Percentiles rank a stretch among this genome's conserved stretches.
Evolutionary conservation across 1,284 basidiomycete genomes (phyloP).

Genomic region (Heterobasidion parviporum): DNA sequence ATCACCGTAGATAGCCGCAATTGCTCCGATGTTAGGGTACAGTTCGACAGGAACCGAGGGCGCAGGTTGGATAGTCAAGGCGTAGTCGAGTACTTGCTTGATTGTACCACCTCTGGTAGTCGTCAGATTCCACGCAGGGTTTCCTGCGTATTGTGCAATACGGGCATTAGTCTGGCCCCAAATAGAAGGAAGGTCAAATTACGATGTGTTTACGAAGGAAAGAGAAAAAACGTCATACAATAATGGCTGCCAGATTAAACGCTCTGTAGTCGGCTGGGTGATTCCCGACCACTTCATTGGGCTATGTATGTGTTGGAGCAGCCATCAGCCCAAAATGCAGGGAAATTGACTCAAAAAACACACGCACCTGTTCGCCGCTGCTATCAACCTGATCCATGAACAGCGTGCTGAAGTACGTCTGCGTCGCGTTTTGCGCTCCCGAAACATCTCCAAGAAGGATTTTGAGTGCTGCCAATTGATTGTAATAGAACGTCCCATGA

Average conservation of each 20-base stretch:
- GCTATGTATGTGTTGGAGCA: no score
- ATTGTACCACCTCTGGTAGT: slow-evolving; percentile 37
- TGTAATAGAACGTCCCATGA: slow-evolving; percentile 12
- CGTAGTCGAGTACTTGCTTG: slow-evolving; percentile 37
- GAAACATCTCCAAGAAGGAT: slow-evolving; percentile 25
- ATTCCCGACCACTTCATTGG: background rate
- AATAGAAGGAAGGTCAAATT: background rate
- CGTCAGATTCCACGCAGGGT: slow-evolving; percentile 31
- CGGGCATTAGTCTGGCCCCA: slow-evolving; percentile 28
- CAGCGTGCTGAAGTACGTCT: slow-evolving; percentile 40
- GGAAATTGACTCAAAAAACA: no score
- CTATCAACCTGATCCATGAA: slow-evolving; percentile 9
- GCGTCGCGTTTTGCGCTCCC: slow-evolving; percentile 24
- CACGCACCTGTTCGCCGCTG: background rate
- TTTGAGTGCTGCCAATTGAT: slow-evolving; percentile 30
- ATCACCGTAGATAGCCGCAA: slow-evolving; percentile 30
- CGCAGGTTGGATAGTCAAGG: slow-evolving; percentile 8
- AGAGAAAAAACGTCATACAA: slow-evolving; percentile 13
- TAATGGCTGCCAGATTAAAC: slow-evolving; percentile 54
- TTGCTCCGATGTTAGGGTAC: no score
- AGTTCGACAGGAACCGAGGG: no score
- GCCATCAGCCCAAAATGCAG: no score
- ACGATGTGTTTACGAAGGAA: background rate
- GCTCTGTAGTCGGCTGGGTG: slow-evolving; percentile 6
- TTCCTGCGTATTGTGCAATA: slow-evolving; percentile 32